Base-by-base conservation (phyloP, 2,329 filamentous ascomycete species). In the Sphaceloma murrayae region DNA sequence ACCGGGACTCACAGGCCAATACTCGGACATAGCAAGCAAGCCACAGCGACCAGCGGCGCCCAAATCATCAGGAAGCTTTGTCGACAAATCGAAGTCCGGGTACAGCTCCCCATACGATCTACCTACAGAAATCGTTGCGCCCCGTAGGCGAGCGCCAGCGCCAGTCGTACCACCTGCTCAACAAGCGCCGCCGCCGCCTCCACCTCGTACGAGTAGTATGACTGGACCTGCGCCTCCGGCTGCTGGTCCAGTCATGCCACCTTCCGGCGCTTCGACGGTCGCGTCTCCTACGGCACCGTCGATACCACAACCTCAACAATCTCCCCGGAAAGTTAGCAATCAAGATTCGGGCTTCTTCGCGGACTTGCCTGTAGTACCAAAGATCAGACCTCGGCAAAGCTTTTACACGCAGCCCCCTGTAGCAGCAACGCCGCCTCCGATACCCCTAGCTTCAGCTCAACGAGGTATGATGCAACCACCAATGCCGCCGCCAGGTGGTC, bases 91-190 rank as follows among this genome's bases (percentile, higher is more conserved):
- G 2, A 96, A 94, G 63, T 85, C 85, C 46, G 88, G 89, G 5
- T 98, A 98, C 60, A 75, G 82, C 38, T 96, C 89, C 14, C 91
- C 91, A 0, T 98, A 95, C 56, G 93, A 98, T 64, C 70, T 98
- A 14, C 91, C 91, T 3, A 85, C 91, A 64, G 89, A 95, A 45
- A 74, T 98, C 21, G 75, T 82, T 19, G 82, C 82, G 53, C 78
- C 71, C 18, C 82, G 56, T 71, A 78, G 60, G 80, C 82, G 67
- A 46, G 58, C 64, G 38, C 57, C 64, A 26, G 53, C 52, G 45
- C 53, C 62, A 54, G 40, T 64, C 70, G 22, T 58, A 1, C 30
- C 66, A 4, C 57, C 66, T 29, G 57, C 66, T 24, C 46, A 48
- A 21, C 44, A 47, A 13, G 31, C 48, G 36, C 43, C 39, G 21